Conservation (phyloP, 2,329 filamentous ascomycete genomes). For the Fusarium robinianum region DNA sequence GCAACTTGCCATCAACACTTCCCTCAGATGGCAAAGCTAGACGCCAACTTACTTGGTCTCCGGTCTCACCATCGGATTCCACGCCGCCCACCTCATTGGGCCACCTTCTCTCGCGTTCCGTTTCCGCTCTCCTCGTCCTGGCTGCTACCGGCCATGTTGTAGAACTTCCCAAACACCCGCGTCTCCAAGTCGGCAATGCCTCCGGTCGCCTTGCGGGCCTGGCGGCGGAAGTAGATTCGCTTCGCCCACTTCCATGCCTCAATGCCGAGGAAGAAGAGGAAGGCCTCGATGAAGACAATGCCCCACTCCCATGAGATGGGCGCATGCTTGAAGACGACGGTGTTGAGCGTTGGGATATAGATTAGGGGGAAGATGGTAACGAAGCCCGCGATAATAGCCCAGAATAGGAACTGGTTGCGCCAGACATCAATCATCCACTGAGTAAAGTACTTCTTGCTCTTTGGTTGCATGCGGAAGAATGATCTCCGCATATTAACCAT, state of each 20-base stretch:
- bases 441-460: constrained; percentile 62
- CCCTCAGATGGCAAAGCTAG: too few relatives aligned
- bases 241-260: constrained; percentile 64
- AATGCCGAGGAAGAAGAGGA: constrained; percentile 62
- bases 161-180: constrained; percentile 42
- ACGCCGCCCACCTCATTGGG: background rate
- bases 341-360: constrained; percentile 63
- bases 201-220: constrained; percentile 29
- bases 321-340: constrained; percentile 60
- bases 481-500: constrained; percentile 71
- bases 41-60: too few relatives aligned
- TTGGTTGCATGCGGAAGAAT: constrained; percentile 74
- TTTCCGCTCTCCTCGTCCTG: constrained; percentile 26
- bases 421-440: constrained; percentile 70
- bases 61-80: constrained; percentile 5
- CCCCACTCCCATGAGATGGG: constrained; percentile 66
- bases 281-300: constrained; percentile 57
- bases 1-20: too few relatives aligned
- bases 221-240: constrained; percentile 48
- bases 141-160: constrained; percentile 26
- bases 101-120: constrained; percentile 4
- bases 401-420: constrained; percentile 73
- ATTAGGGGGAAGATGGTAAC: constrained; percentile 54
- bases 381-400: constrained; percentile 54
- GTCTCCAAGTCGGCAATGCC: constrained; percentile 39